Percentiles rank a stretch among this genome's conserved stretches.
phyloP scores from a whole-genome alignment of 164 flowering plant genomes.

The Buxus sempervirens region DNA sequence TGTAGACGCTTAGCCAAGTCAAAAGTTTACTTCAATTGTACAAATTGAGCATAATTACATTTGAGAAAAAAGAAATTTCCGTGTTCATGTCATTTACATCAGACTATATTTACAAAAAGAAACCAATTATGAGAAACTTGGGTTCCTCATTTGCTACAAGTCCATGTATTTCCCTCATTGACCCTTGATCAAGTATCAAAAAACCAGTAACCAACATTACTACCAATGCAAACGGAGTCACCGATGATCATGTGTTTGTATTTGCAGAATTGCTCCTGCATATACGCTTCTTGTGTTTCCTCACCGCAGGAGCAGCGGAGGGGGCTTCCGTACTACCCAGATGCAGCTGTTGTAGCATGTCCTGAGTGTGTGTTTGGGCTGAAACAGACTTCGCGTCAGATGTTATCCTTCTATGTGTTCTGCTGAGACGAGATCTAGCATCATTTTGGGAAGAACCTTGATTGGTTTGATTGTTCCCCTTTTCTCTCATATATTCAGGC shows the following conservation, averaged over 20 bases:
- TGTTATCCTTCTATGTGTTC: slow-evolving; percentile 27
- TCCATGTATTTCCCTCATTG: neutral
- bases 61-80: too few relatives aligned
- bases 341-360: slow-evolving; percentile 14
- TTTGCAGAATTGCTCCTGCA: slow-evolving; percentile 17
- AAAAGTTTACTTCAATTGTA: too few relatives aligned
- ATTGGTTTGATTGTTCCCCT: slow-evolving; percentile 3
- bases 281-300: slow-evolving; percentile 40
- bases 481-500: slow-evolving; percentile 14
- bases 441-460: slow-evolving; percentile 1
- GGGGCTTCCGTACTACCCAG: slow-evolving; percentile 15
- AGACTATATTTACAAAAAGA: too few relatives aligned
- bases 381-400: slow-evolving; percentile 11
- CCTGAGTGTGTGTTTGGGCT: slow-evolving; percentile 7
- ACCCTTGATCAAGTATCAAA: neutral
- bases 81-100: too few relatives aligned
- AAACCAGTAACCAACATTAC: slow-evolving; percentile 3
- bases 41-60: too few relatives aligned
- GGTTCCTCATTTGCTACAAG: too few relatives aligned
- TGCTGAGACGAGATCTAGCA: slow-evolving; percentile 22
- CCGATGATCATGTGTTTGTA: neutral
- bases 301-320: slow-evolving; percentile 10
- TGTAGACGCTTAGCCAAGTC: too few relatives aligned
- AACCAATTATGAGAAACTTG: too few relatives aligned
- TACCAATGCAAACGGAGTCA: slow-evolving; percentile 8